A percentile compares a stretch with the other conserved stretches of the same genome.
phyloP scores from a whole-genome alignment of 352 stramenopile species.

The Phytophthora sp. region DNA sequence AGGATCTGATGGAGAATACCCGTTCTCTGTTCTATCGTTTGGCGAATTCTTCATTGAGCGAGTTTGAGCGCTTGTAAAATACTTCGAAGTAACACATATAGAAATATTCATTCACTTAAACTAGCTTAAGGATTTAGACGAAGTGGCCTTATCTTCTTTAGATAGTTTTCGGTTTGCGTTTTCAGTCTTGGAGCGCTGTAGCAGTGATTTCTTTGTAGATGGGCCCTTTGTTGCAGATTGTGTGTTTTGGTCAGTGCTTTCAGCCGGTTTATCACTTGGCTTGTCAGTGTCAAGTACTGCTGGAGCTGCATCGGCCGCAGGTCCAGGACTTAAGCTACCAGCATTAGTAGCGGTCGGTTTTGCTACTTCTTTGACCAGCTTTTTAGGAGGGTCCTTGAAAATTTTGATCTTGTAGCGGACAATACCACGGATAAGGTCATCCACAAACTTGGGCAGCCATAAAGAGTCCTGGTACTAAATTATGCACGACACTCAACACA shows the following conservation, averaged over 20 bases:
- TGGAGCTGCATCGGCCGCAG: not conserved
- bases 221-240: not conserved
- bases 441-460: slow-evolving; percentile 75
- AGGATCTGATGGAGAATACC: slow-evolving; percentile 36
- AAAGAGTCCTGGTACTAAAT: slow-evolving; percentile 60
- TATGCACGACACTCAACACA: not conserved
- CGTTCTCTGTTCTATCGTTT: slow-evolving; percentile 54
- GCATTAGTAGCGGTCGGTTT: not conserved
- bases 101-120: not conserved
- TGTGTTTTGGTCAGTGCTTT: not conserved
- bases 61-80: slow-evolving; percentile 9
- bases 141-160: not conserved
- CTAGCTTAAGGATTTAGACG: slow-evolving; percentile 16
- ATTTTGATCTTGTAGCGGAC: slow-evolving; percentile 81
- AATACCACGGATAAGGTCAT: slow-evolving; percentile 73
- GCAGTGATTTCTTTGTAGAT: not conserved
- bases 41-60: slow-evolving; percentile 19
- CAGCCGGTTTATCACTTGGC: not conserved
- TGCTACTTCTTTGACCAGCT: slow-evolving; percentile 7
- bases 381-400: slow-evolving; percentile 54
- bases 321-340: no score
- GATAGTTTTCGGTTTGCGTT: slow-evolving; percentile 8
- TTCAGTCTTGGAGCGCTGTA: slow-evolving; percentile 14
- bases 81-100: not conserved
- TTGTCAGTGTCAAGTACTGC: not conserved